These are phyloP conservation scores for Beauveria sp. DNA, from an alignment of 2,329 filamentous ascomycete species.

Conservation along the genomic window DNA sequence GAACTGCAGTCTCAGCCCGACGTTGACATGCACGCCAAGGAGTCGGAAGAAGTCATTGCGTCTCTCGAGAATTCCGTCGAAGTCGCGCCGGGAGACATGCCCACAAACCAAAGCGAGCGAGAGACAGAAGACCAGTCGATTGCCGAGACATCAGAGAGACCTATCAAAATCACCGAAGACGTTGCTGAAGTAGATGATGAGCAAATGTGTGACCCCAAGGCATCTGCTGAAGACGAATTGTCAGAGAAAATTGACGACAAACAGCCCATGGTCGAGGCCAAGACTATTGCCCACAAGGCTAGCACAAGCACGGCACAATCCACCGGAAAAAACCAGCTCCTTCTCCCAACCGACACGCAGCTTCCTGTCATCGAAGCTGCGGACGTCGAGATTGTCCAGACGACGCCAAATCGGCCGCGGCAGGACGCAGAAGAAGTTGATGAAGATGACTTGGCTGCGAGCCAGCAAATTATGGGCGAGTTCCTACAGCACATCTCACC, in stretches of 20 bases:
- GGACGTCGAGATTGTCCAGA: constrained; percentile 15
- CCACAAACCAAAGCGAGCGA: neutral
- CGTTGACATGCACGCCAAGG: constrained; percentile 2
- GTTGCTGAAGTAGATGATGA: neutral
- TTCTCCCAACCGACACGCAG: constrained; percentile 4
- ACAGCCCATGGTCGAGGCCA: neutral
- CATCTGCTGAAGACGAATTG: neutral
- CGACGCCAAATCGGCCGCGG: neutral
- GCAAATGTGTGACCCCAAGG: neutral
- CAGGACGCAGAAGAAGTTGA: neutral
- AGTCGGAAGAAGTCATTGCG: neutral
- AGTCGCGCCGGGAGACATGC: neutral
- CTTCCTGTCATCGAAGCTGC: constrained; percentile 15
- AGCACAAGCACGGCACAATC: neutral
- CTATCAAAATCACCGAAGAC: neutral
- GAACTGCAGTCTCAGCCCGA: neutral
- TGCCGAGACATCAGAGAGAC: neutral
- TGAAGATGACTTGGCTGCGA: constrained; percentile 14
- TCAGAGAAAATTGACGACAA: neutral
- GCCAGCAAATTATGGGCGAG: constrained; percentile 24
- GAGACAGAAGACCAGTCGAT: neutral
- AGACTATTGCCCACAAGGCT: neutral
- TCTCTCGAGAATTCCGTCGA: neutral
- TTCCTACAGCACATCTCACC: constrained; percentile 21
- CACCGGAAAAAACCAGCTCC: neutral